Base-by-base conservation (phyloP, 495 filamentous ascomycete species). In the Lasiosphaeriaceae sp. region DNA sequence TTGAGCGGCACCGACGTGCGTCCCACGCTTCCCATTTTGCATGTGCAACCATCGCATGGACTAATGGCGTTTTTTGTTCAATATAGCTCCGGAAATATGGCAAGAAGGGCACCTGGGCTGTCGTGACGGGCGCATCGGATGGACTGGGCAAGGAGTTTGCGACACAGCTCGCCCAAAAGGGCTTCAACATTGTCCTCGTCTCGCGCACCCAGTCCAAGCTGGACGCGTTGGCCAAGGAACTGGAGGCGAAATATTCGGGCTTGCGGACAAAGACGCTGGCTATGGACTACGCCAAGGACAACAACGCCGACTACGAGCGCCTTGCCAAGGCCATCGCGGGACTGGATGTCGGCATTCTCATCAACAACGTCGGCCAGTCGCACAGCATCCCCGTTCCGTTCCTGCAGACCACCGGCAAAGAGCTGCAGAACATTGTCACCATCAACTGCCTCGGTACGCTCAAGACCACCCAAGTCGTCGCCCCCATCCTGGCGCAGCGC, bases 101-200 rank as follows among this genome's bases (percentile, higher is more conserved):
- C 61, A 87, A 86, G 58, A 91, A 90, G 64, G 92, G 92, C 56
- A 92, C 85, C 65, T 99, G 92, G 91, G 94, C 91, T 20, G 82
- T 99, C 45, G 81, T 99, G 20, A 97, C 95, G 47, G 95, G 95
- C 61, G 94, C 95, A 54, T 96, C 91, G 12, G 94, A 97, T 76
- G 95, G 95, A 59, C 84, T 99, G 52, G 95, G 95, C 65, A 97
- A 96, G 77, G 94, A 97, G 78, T 99, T 89, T 68, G 89, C 93
- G 47, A 77, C 88, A 55, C 91, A 96, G 68, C 85, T 97, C 54
- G 91, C 94, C n/a, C 75, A 79, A 35, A 89, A 91, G 66, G 92
- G 92, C 60, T 97, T 92, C 83, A 97, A 96, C 73, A 71, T 96
- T 53, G 72, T 97, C 31, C 89, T 99, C 54, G 85, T 99, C 56